Base-by-base conservation (phyloP, 179 eudicot species). In the Pouteria campechiana region DNA sequence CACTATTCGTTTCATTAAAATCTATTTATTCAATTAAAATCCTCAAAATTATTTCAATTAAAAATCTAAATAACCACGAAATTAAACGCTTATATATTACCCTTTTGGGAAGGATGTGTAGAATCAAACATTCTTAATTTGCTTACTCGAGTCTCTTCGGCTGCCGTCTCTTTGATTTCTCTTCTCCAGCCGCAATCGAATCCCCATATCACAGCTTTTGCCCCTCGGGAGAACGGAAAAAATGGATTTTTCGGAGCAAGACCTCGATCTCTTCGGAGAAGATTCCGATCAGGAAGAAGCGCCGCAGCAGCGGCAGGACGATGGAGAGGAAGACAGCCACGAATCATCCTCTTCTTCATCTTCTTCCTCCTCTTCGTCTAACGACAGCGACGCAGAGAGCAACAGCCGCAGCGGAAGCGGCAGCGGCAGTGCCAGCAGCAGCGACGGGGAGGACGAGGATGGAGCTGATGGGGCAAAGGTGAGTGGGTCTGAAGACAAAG, bases 321-420 rank as follows among this genome's bases (percentile, higher is more conserved):
- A 55, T n/a, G 35, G 54, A 28, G 23, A 52, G 21, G 54, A 52
- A 1, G 53, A 37, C 2, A 44, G 28, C 17, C 73, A 42, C 52
- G 74, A 57, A 29, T 69, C 93, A 0, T 69, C 87, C 21, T 70
- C 88, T 0, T 65, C 95, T 13, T 68, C 81, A 13, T 70, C 92
- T 1, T 74, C 80, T 0, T 64, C 83, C 0, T 67, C 93, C 1
- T 79, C 97, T 0, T 74, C 92, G 3, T 72, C 79, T 21, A 62
- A 70, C 53, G 62, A 60, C 11, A 55, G 62, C 32, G 38, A 51
- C 32, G 46, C 47, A 5, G 55, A 35, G 1, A 52, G 41, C 2
- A 63, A 50, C 44, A 55, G 70, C 7, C 60, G 70, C 4, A 52
- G 64, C 35, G 58, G 60, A 7, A 59, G 71, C 48, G 57, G 69